Conservation (phyloP, 176 grass and related monocot species). For the Ananas comosus region DNA sequence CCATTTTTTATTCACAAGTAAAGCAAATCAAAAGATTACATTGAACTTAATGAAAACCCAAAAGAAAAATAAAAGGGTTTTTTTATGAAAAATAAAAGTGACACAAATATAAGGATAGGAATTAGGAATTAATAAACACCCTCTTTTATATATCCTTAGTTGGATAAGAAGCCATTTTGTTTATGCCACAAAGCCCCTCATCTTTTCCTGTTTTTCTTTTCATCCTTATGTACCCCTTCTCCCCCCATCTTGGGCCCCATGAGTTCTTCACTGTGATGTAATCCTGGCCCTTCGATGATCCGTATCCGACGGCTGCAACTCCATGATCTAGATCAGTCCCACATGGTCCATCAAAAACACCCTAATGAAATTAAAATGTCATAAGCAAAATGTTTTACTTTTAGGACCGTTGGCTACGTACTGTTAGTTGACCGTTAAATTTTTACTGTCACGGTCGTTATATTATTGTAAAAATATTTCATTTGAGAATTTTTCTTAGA, state of each 20-base stretch:
- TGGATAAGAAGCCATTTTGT: slow-evolving; percentile 92
- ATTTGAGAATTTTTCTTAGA: no score
- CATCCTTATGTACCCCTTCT: slow-evolving; percentile 84
- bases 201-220: slow-evolving; percentile 55
- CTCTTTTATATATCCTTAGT: slow-evolving; percentile 47
- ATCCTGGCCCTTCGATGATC: slow-evolving; percentile 45
- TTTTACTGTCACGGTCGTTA: no score
- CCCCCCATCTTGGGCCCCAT: slow-evolving; percentile 67
- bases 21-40: no score
- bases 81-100: no score
- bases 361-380: slow-evolving; percentile 21
- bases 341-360: slow-evolving; percentile 66
- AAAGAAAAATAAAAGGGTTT: no score
- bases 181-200: slow-evolving; percentile 67
- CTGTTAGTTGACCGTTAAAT: no score
- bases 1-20: neutral
- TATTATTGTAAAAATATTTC: no score
- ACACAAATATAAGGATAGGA: no score
- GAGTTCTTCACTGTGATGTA: slow-evolving; percentile 95
- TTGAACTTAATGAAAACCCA: no score
- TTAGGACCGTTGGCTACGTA: no score
- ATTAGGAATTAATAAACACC: no score
- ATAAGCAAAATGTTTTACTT: no score
- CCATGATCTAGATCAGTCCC: slow-evolving; percentile 64
- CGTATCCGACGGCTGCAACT: slow-evolving; percentile 72